Base-by-base conservation (phyloP, 1,284 basidiomycete species). In the Ceratobasidium sp. region DNA sequence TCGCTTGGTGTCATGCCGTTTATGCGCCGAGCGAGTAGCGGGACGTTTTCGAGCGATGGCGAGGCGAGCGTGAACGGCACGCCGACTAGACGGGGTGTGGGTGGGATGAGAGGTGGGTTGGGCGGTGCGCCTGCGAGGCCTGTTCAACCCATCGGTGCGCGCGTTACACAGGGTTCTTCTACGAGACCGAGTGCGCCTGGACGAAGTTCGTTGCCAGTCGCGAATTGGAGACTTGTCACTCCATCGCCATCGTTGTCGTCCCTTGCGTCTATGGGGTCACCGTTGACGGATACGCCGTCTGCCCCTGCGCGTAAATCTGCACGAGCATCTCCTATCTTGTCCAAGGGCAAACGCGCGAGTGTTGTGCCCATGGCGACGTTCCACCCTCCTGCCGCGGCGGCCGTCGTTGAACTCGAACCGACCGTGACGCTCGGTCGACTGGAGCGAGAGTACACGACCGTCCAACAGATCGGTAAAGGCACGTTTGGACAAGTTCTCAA, bases 401-500 rank as follows among this genome's bases (percentile, higher is more conserved):
- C 55, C 20, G 55, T 60, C 18, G 23, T 63, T 20, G 71, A 73
- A 12, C 71, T 58, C 13, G 71, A 73, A 20, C 71, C 71, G 15
- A 77, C 90, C 67, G 88, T 89, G 75, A 87, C 89, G 77, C 85
- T 88, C 12, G 91, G 93, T 28, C 89, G 90, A 58, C 95, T 95
- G 81, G 92, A 93, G 83, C 89, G 89, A 70, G 91, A 94, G 61
- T 99, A 98, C 84, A 89, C 92, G 40, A 92, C 94, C 79, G 87
- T 95, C 44, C 93, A 95, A 78, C 91, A 93, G 81, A 89, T 99
- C 23, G 98, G 98, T 3, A 92, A 93, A 77, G 98, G 98, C 20
- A 96, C 97, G 83, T 99, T 99, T 86, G 97, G 96, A 56, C 94
- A 94, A 81, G 97, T 97, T 13, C 92, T 97, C 86, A 97, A 97